These are phyloP conservation scores for Lachnellula subtilissima DNA, from an alignment of 2,329 filamentous ascomycete genomes.

Conservation along the genomic window DNA sequence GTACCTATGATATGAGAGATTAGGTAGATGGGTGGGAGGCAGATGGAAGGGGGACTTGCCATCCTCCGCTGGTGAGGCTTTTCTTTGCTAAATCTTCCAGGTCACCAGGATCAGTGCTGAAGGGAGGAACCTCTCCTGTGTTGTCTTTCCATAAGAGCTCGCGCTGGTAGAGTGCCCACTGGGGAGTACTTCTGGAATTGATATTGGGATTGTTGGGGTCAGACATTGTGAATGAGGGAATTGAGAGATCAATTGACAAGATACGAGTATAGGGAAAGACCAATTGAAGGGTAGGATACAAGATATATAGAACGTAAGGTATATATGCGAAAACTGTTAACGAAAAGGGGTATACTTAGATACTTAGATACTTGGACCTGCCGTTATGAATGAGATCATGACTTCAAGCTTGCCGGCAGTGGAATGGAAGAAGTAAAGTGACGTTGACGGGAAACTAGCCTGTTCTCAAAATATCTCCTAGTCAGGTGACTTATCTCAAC, in stretches of 20 bases:
- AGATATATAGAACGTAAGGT: neutral
- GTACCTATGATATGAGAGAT: slow-evolving; percentile 29
- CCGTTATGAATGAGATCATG: neutral
- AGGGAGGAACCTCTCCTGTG: slow-evolving; percentile 43
- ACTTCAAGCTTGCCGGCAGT: no score
- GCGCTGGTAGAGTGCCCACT: slow-evolving; percentile 51
- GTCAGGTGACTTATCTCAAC: no score
- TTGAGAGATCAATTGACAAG: neutral
- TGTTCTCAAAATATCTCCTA: no score
- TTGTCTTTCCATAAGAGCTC: slow-evolving; percentile 52
- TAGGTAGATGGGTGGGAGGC: neutral
- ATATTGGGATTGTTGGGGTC: slow-evolving; percentile 50
- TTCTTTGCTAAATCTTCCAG: slow-evolving; percentile 54
- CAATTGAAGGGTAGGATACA: neutral
- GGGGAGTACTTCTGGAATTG: slow-evolving; percentile 43
- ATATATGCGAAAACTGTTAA: no score
- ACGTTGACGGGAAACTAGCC: no score
- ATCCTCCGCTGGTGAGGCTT: slow-evolving; percentile 52
- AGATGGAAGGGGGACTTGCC: slow-evolving; percentile 30
- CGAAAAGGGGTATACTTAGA: neutral
- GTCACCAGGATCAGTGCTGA: slow-evolving; percentile 52
- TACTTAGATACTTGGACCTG: neutral
- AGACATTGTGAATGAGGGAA: slow-evolving; percentile 15
- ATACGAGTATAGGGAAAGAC: no score
- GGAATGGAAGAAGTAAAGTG: no score